These are phyloP conservation scores for Penicillium atrosanguineum DNA, from an alignment of 495 filamentous ascomycete genomes.

Conservation along the genomic window DNA sequence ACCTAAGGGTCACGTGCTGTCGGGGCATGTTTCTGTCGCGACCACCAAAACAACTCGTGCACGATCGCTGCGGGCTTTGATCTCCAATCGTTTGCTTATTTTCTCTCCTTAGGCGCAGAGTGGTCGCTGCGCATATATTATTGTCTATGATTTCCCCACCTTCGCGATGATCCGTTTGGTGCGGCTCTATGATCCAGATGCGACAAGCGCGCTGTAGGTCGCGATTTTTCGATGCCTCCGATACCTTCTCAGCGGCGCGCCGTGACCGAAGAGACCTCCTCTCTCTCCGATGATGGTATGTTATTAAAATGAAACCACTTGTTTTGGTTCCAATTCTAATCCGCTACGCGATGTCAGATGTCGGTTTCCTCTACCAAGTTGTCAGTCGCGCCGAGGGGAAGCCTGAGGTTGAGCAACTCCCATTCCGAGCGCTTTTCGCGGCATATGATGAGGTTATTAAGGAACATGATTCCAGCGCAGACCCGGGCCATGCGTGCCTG, in stretches of 20 bases:
- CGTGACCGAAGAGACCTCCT: slow-evolving; percentile 47
- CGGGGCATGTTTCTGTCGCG: slow-evolving; percentile 30
- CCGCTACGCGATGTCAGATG: slow-evolving; percentile 51
- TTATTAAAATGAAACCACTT: neutral
- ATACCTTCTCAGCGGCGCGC: slow-evolving; percentile 48
- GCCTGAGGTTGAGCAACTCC: slow-evolving; percentile 59
- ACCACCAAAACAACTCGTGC: slow-evolving; percentile 28
- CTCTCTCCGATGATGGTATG: slow-evolving; percentile 63
- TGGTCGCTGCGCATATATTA: slow-evolving; percentile 16
- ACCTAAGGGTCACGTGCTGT: slow-evolving; percentile 26
- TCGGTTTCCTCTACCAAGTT: slow-evolving; percentile 74
- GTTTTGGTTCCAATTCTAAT: neutral
- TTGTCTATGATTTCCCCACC: slow-evolving; percentile 3
- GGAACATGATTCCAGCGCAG: slow-evolving; percentile 62
- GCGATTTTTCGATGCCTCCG: slow-evolving; percentile 60
- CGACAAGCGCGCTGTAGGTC: slow-evolving; percentile 52
- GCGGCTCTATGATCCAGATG: slow-evolving; percentile 51
- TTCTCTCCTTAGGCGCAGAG: slow-evolving; percentile 16
- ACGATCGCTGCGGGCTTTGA: neutral
- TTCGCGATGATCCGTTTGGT: slow-evolving; percentile 47
- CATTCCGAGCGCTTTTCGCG: slow-evolving; percentile 75
- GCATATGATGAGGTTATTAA: slow-evolving; percentile 73
- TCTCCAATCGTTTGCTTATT: neutral
- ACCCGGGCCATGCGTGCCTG: slow-evolving; percentile 71
- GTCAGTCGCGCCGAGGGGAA: slow-evolving; percentile 66